Evolutionary conservation across 805 yeast genomes (phyloP).

Genomic region (Starmerella sp.): DNA sequence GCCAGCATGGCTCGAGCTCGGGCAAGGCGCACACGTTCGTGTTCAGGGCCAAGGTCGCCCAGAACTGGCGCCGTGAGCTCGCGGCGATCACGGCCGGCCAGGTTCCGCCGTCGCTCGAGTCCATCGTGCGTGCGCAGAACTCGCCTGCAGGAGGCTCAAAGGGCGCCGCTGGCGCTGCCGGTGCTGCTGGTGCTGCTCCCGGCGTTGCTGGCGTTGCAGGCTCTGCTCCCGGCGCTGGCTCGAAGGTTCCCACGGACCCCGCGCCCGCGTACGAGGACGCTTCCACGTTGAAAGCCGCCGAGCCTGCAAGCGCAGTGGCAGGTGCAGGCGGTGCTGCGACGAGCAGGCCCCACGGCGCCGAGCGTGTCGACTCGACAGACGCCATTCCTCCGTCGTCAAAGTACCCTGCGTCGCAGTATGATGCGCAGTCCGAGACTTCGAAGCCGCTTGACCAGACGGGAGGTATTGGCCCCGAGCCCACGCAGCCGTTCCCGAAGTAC

Average conservation of each 20-base stretch:
- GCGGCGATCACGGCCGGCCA: constrained; percentile 45
- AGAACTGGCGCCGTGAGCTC: constrained; percentile 70
- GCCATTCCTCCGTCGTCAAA: constrained; percentile 1
- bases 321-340: constrained; percentile 1
- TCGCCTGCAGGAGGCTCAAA: background rate
- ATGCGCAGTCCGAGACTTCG: background rate
- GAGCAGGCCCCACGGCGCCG: background rate
- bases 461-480: background rate
- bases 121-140: constrained; percentile 1
- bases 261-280: background rate
- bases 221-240: background rate
- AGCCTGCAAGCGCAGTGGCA: background rate
- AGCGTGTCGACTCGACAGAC: background rate
- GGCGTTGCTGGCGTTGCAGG: background rate
- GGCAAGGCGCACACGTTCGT: constrained; percentile 79
- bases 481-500: background rate
- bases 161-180: background rate
- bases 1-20: constrained; percentile 22
- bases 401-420: background rate
- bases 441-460: background rate
- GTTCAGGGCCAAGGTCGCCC: constrained; percentile 79
- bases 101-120: constrained; percentile 11
- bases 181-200: constrained; percentile 26
- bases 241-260: background rate
- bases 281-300: background rate